Conservation (phyloP, 2,329 filamentous ascomycete genomes). For the Epichloe sibirici region DNA sequence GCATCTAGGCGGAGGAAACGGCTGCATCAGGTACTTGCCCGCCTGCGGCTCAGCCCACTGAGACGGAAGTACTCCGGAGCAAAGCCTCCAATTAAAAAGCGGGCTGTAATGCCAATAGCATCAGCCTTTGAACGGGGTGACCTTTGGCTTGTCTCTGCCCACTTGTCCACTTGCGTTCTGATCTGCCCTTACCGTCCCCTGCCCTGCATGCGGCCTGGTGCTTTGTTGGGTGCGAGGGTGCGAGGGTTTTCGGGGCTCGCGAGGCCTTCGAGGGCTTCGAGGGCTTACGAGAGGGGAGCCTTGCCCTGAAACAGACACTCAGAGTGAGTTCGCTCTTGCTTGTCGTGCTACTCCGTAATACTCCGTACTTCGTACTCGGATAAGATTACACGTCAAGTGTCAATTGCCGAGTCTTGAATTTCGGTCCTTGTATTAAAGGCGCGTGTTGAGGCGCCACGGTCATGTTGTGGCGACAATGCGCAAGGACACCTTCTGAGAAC, state of each 20-base stretch:
- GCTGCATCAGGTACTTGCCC: background rate
- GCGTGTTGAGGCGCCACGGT: background rate
- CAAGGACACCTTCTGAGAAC: background rate
- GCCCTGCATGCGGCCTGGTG: no score
- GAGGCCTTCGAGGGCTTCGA: no score
- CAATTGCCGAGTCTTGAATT: background rate
- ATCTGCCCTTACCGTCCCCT: no score
- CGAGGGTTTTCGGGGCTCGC: no score
- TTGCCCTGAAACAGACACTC: no score
- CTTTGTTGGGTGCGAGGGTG: no score
- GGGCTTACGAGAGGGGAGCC: no score
- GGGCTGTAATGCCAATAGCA: background rate
- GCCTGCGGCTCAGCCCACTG: background rate
- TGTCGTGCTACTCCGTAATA: no score
- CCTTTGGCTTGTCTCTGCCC: background rate
- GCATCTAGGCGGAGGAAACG: background rate
- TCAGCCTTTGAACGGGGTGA: background rate
- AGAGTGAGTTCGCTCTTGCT: no score
- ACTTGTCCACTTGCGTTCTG: background rate
- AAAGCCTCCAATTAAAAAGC: constrained; percentile 1
- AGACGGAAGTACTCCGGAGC: background rate
- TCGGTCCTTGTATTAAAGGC: no score
- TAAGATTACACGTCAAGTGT: background rate
- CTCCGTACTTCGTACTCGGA: no score
- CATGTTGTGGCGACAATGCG: background rate